Evolutionary conservation across 371 early-diverging fungal species (phyloP), one percentile per base, ranked within the genome.

Genomic region (Mortierella sp.): DNA sequence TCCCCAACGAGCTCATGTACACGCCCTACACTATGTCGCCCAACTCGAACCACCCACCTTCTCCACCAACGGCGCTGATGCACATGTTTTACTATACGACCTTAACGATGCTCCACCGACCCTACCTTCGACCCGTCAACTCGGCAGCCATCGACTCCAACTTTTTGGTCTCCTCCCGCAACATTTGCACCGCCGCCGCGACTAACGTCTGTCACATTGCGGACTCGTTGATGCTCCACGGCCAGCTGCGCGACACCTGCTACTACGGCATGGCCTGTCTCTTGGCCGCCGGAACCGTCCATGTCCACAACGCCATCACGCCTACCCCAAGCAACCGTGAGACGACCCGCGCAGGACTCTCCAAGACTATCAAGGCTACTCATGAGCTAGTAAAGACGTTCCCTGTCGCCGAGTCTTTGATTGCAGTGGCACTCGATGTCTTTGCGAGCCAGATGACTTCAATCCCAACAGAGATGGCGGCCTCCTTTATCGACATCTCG

Each of bases 1-100:
- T 85, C 32, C 86, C 86, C n/a, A 85, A 85, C 65, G 86, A 85
- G 75, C 86, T 85, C 75, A 85, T 85, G 86, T 85, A 85, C 75
- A 85, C 86, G 43, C 86, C 86, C 1, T 85, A 85, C 63, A 85
- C 86, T 49, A 85, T 85, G 86, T 85, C 86, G 1, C 86, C 86
- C 44, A 85, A 85, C 79, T 85, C 86, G 29, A 85, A 85, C 43
- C 86, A 85, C 54, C 86, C 86, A 7, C 86, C 86, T 14, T 85
- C 86, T 0, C 86, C 86, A 21, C 86, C 86, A 3, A 85, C 86
- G 49, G 86, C 86, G 1, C 63, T 85, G 51, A 85, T 85, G 86
- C 86, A 85, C 71, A 85, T 85, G 86, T 85, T 85, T 54, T 85
- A 85, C 49, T 85, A 85, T 75, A 85, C 86, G 14, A 81, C 82